Conservation (phyloP, 2,329 filamentous ascomycete species). For the Fusarium verrucosum region DNA sequence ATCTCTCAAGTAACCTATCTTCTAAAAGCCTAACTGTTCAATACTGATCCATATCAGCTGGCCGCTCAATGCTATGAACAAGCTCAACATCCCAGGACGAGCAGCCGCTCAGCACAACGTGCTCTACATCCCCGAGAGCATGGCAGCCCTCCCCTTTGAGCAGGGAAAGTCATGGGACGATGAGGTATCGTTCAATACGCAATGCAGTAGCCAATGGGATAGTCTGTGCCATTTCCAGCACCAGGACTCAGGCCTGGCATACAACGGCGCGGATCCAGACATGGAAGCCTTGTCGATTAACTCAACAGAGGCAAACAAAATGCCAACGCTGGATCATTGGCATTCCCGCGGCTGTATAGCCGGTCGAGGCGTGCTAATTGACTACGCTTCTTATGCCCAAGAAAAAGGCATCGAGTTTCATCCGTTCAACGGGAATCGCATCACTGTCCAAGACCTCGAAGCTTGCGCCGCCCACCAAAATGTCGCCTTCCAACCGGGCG, state of each 20-base stretch:
- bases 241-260: conserved; percentile 54
- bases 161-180: conserved; percentile 53
- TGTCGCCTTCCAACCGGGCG: conserved; percentile 71
- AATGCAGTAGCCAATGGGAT: conserved; percentile 66
- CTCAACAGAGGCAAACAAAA: conserved; percentile 16
- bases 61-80: conserved; percentile 38
- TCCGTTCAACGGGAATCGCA: conserved; percentile 62
- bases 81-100: conserved; percentile 41
- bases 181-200: conserved; percentile 64
- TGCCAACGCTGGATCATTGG: conserved; percentile 61
- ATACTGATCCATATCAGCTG: conserved; percentile 7
- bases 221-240: conserved; percentile 58
- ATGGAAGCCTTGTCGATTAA: conserved; percentile 44
- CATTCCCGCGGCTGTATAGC: conserved; percentile 48
- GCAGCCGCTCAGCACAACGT: conserved; percentile 48
- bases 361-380: conserved; percentile 63
- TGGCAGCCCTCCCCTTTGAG: conserved; percentile 22
- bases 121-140: conserved; percentile 44
- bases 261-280: conserved; percentile 59
- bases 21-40: accelerated
- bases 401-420: conserved; percentile 60
- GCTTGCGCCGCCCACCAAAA: conserved; percentile 67
- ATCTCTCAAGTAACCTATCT: conserved; percentile 58
- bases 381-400: conserved; percentile 61
- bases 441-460: conserved; percentile 64